phyloP scores from a whole-genome alignment of 352 stramenopile genomes.

The Phytopythium aichiense region DNA sequence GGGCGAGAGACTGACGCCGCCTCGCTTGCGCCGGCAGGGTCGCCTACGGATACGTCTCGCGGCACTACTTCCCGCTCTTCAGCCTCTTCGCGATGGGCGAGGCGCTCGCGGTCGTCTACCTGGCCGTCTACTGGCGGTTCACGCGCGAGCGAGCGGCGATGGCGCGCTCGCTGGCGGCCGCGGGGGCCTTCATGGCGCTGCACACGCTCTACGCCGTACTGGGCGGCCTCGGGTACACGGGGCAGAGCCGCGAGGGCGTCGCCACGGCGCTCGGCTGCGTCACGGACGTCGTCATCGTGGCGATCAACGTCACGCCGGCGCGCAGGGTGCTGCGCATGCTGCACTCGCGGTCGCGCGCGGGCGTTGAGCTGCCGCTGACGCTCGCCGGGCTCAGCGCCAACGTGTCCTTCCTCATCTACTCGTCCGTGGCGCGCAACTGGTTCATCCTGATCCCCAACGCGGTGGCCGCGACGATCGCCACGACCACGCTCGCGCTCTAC shows the following conservation, averaged over 20 bases:
- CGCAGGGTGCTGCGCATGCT: conserved; percentile 34
- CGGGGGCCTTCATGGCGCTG: conserved; percentile 11
- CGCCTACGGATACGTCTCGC: conserved; percentile 20
- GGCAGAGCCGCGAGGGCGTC: conserved; percentile 26
- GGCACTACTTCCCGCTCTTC: conserved; percentile 23
- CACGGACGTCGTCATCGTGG: conserved; percentile 33
- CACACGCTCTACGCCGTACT: conserved; percentile 36
- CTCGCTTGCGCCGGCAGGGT: conserved; percentile 3
- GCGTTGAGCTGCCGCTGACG: conserved; percentile 42
- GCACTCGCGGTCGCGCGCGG: conserved; percentile 28
- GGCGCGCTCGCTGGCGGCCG: conserved; percentile 5
- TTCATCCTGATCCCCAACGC: conserved; percentile 25
- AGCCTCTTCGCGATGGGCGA: conserved; percentile 14
- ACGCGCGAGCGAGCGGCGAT: conserved; percentile 11
- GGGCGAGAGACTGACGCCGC: too few relatives aligned
- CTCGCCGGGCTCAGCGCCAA: conserved; percentile 37
- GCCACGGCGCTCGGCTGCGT: conserved; percentile 29
- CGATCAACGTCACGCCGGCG: conserved; percentile 40
- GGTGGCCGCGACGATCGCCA: background rate
- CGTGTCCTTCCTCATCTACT: conserved; percentile 44
- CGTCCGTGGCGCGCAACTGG: conserved; percentile 24
- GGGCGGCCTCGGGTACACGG: conserved; percentile 21
- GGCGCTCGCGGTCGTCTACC: conserved; percentile 18
- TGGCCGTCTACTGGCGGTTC: conserved; percentile 32
- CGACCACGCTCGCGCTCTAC: conserved; percentile 19